Evolutionary conservation across 176 grass and related monocot species (phyloP), one percentile per base, ranked within the genome.

Genomic region (Avena eriantha): DNA sequence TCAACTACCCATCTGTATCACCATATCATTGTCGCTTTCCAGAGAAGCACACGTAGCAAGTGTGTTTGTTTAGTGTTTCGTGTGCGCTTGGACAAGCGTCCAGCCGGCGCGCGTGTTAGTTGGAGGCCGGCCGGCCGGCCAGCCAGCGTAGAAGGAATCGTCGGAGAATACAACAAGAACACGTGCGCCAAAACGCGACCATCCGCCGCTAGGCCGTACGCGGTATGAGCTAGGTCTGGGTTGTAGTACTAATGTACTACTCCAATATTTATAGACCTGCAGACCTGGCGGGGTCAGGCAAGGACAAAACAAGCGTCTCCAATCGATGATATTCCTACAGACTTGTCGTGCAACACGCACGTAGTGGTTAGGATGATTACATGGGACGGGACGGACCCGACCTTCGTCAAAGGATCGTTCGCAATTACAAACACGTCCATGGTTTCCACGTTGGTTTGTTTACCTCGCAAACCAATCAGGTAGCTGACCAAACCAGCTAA

Each of bases 1-100:
- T 51, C 78, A n/a, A 2, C 13, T 18, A 6, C 5, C 3, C 6
- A 31, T 51, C 26, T 21, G 3, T 46, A 43, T 54, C 74, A 50
- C 16, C 11, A 10, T 17, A 23, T 12, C 14, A 36, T 17, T n/a
- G 4, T 68, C 64, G 0, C 26, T 65, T 80, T 80, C 31, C 58
- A 87, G 81, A 59, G 57, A 21, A 58, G 57, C 85, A 87, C 0
- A 0, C 13, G 13, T 8, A 23, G 53, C 15, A 76, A 4, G 77
- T 21, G 1, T n/a, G 21, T 59, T 57, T 78, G 72, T 73, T 78
- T 65, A 66, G 14, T 18, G 89, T 83, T 56, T 23, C 89, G 74
- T 90, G 66, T 5, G 10, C 23, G 24, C 2, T 73, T 83, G 79
- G 33, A 45, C 79, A 73, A 18, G 50, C 77, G 26, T 34, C 71